Percentiles rank a stretch among this genome's conserved stretches.
These are phyloP conservation scores for Trifolium fragiferum DNA, from an alignment of 306 rosid genomes.

Conservation along the genomic window DNA sequence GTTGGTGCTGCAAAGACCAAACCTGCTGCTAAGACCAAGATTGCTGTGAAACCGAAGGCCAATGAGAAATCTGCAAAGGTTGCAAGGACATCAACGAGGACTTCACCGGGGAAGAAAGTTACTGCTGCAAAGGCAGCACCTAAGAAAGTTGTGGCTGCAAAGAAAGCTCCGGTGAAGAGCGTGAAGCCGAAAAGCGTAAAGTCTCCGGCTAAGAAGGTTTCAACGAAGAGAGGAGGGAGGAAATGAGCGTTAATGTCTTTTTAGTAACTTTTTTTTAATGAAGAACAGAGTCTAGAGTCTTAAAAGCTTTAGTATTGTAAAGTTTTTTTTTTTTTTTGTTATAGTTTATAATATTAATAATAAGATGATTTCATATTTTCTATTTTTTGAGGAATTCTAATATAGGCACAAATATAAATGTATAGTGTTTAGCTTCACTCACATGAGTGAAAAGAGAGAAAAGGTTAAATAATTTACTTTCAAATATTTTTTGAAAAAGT, in stretches of 20 bases:
- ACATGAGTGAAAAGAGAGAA: no score
- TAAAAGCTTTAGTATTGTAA: no score
- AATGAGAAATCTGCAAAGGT: background rate
- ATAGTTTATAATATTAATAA: no score
- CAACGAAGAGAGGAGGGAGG: background rate
- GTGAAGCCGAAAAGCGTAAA: background rate
- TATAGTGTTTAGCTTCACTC: no score
- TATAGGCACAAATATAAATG: no score
- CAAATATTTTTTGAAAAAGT: no score
- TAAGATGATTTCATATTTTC: no score
- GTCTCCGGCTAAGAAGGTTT: conserved; percentile 2
- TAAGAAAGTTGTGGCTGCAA: background rate
- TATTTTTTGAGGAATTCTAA: no score
- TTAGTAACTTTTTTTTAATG: no score
- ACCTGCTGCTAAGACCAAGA: background rate
- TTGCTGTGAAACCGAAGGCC: background rate
- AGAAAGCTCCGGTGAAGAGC: background rate
- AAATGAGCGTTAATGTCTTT: background rate
- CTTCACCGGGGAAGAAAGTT: background rate
- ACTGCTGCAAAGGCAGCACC: background rate
- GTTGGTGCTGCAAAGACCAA: background rate
- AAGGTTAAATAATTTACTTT: no score
- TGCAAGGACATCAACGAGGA: background rate
- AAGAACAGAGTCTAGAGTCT: no score
- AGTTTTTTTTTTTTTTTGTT: no score